Conservation (phyloP, 352 stramenopile genomes). For the Phytophthora tubulina region DNA sequence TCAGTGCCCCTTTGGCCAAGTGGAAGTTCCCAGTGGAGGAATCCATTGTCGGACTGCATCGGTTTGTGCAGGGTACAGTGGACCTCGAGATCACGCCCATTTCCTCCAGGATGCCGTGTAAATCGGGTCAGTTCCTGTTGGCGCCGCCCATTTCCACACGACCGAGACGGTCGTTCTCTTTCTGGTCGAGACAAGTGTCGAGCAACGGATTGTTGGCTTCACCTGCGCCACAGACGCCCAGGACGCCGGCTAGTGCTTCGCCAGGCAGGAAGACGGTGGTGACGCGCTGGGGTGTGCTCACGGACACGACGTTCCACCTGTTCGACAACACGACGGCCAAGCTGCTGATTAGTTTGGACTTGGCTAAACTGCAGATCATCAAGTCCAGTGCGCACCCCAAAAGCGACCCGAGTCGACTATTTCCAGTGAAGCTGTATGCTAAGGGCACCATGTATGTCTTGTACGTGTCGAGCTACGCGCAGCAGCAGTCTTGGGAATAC, state of each 20-base stretch:
- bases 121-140: conserved; percentile 84
- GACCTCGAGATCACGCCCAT: conserved; percentile 67
- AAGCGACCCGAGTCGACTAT: conserved; percentile 64
- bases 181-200: conserved; percentile 68
- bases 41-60: conserved; percentile 68
- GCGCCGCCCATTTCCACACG: conserved; percentile 52
- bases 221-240: conserved; percentile 46
- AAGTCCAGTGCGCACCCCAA: conserved; percentile 57
- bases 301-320: conserved; percentile 80
- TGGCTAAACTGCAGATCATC: conserved; percentile 85
- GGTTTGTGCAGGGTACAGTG: conserved; percentile 72
- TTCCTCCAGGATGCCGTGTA: conserved; percentile 67
- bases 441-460: conserved; percentile 76
- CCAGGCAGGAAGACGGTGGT: conserved; percentile 64
- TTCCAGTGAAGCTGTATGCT: conserved; percentile 79
- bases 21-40: conserved; percentile 87
- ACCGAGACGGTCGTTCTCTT: conserved; percentile 61
- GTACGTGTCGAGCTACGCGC: conserved; percentile 78
- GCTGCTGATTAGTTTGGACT: conserved; percentile 70
- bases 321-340: conserved; percentile 84
- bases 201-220: conserved; percentile 51
- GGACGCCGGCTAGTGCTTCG: conserved; percentile 57
- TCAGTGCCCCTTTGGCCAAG: conserved; percentile 64
- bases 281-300: conserved; percentile 82
- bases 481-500: conserved; percentile 86